Evolutionary conservation across 2,329 filamentous ascomycete species (phyloP).

Genomic region (Calonectria pteridis): DNA sequence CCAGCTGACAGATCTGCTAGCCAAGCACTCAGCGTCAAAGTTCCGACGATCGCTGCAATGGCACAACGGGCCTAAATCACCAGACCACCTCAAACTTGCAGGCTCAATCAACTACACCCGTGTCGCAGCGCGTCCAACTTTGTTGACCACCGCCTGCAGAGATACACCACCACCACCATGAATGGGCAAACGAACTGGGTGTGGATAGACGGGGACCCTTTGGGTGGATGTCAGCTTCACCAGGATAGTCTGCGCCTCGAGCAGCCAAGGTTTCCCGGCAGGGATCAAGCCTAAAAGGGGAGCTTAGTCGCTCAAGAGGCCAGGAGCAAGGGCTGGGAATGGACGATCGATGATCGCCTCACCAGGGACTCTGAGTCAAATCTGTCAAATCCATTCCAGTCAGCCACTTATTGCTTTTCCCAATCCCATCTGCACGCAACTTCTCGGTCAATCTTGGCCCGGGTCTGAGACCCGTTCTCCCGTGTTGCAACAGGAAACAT

Average conservation of each 20-base stretch:
- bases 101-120: slow-evolving; percentile 1
- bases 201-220: slow-evolving; percentile 13
- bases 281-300: slow-evolving; percentile 36
- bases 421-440: slow-evolving; percentile 30
- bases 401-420: slow-evolving; percentile 42
- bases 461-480: slow-evolving; percentile 25
- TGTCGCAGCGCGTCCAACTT: slow-evolving; percentile 38
- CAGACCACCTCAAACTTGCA: slow-evolving; percentile 20
- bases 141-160: slow-evolving; percentile 36
- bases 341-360: slow-evolving; percentile 43
- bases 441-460: slow-evolving; percentile 31
- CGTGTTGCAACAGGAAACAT: slow-evolving; percentile 17
- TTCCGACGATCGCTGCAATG: slow-evolving; percentile 30
- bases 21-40: slow-evolving; percentile 17
- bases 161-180: slow-evolving; percentile 19
- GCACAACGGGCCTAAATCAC: slow-evolving; percentile 20
- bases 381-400: slow-evolving; percentile 44
- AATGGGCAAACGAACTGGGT: slow-evolving; percentile 7
- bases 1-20: slow-evolving; percentile 20
- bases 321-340: slow-evolving; percentile 24
- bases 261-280: slow-evolving; percentile 37
- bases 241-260: slow-evolving; percentile 32
- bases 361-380: slow-evolving; percentile 44
- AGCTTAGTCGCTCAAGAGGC: slow-evolving; percentile 27
- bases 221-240: slow-evolving; percentile 33